Evolutionary conservation across 257 asterid species (phyloP).

Genomic region (Fraxinus cuspidata): DNA sequence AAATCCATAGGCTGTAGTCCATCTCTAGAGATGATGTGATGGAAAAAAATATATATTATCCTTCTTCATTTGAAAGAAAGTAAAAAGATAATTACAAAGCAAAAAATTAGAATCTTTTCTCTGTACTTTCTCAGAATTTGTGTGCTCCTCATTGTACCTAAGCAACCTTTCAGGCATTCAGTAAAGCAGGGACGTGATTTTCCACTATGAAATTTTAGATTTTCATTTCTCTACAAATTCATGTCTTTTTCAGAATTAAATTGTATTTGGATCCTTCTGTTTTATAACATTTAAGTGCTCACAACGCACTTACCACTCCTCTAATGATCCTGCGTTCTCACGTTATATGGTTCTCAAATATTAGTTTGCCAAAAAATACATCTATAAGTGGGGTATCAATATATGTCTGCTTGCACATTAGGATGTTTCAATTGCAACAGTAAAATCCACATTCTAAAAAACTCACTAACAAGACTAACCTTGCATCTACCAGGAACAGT

Average conservation of each 20-base stretch:
- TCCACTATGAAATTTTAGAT: background rate
- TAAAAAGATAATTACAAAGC: background rate
- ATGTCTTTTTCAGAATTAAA: conserved; percentile 4
- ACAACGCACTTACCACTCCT: background rate
- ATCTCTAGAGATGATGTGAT: conserved; percentile 50
- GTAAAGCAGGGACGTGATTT: conserved; percentile 2
- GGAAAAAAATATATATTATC: background rate
- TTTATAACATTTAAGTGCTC: background rate
- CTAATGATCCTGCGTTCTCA: background rate
- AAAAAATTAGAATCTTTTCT: background rate
- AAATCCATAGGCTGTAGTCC: conserved; percentile 87
- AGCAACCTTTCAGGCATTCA: background rate
- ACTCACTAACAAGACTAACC: conserved; percentile 43
- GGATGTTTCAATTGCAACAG: conserved; percentile 7
- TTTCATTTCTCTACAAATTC: background rate
- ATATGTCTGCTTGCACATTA: conserved; percentile 5
- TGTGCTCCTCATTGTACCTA: conserved; percentile 11
- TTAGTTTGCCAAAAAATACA: conserved; percentile 9
- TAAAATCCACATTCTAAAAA: conserved; percentile 7
- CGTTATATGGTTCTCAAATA: conserved; percentile 8
- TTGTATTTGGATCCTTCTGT: background rate
- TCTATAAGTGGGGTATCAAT: conserved; percentile 15
- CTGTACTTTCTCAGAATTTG: background rate
- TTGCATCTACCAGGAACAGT: conserved; percentile 83
- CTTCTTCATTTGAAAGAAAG: background rate